phyloP scores from a whole-genome alignment of 31 red algal species.

The Bonnemaisonia californica region DNA sequence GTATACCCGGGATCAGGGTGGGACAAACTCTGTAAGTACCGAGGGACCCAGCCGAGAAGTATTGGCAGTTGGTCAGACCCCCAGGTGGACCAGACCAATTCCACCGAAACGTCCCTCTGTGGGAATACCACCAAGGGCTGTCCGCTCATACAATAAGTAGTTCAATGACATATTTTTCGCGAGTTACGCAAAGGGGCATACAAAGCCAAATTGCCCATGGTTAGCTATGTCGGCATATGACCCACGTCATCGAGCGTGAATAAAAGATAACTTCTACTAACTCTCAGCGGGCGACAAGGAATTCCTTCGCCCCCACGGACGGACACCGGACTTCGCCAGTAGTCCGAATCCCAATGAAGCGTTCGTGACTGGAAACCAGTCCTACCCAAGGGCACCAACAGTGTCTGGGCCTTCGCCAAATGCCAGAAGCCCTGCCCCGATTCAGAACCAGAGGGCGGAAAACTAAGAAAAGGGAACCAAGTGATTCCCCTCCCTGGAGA shows the following conservation, averaged over 20 bases:
- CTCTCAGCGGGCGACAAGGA: neutral
- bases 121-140: too few relatives aligned
- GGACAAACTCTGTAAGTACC: too few relatives aligned
- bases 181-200: slow-evolving; percentile 3
- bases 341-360: too few relatives aligned
- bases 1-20: neutral
- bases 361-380: neutral
- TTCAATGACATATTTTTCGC: neutral
- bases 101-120: neutral
- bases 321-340: neutral
- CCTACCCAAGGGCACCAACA: neutral
- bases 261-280: neutral
- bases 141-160: neutral
- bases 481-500: too few relatives aligned
- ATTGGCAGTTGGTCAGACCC: neutral
- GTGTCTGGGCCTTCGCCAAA: too few relatives aligned
- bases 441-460: too few relatives aligned
- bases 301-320: neutral
- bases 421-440: too few relatives aligned
- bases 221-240: neutral
- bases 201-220: neutral
- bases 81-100: neutral
- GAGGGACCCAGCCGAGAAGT: neutral
- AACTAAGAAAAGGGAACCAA: too few relatives aligned
- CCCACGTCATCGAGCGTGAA: neutral